These are phyloP conservation scores for Umbilicus rupestris DNA, from an alignment of 164 flowering plant genomes.

Conservation along the genomic window DNA sequence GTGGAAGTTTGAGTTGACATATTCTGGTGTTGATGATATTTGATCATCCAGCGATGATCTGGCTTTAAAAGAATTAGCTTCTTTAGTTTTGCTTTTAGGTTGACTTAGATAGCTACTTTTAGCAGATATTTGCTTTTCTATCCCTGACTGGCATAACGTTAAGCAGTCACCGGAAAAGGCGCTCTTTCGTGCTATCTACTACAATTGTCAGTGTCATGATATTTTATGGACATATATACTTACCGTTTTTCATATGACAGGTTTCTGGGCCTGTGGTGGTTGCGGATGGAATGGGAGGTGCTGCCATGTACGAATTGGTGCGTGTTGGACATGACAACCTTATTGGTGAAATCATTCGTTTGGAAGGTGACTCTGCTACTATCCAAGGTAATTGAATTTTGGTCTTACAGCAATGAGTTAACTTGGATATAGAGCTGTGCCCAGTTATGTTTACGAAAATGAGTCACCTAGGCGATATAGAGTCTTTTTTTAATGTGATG, in stretches of 20 bases:
- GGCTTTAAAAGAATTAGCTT: too few relatives aligned
- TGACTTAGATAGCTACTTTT: too few relatives aligned
- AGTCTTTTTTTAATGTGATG: background rate
- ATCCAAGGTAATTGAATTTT: constrained; percentile 65
- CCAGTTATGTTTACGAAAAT: too few relatives aligned
- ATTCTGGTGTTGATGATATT: background rate
- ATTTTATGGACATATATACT: background rate
- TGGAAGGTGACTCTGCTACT: constrained; percentile 99
- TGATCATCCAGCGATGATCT: too few relatives aligned
- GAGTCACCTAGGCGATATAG: background rate
- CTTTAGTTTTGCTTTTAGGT: too few relatives aligned
- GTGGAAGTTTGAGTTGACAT: background rate
- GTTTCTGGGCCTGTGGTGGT: constrained; percentile 99
- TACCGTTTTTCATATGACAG: constrained; percentile 25
- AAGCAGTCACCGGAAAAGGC: too few relatives aligned
- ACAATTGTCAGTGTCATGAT: too few relatives aligned
- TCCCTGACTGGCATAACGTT: too few relatives aligned
- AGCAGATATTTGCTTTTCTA: too few relatives aligned
- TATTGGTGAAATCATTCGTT: constrained; percentile 96
- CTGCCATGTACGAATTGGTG: constrained; percentile 99
- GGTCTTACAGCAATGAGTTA: background rate
- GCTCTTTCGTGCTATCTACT: too few relatives aligned
- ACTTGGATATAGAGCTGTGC: too few relatives aligned
- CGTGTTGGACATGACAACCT: constrained; percentile 98
- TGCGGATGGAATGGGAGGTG: constrained; percentile 99